phyloP scores from a whole-genome alignment of 2,329 filamentous ascomycete species.

The Colletotrichum kahawae region DNA sequence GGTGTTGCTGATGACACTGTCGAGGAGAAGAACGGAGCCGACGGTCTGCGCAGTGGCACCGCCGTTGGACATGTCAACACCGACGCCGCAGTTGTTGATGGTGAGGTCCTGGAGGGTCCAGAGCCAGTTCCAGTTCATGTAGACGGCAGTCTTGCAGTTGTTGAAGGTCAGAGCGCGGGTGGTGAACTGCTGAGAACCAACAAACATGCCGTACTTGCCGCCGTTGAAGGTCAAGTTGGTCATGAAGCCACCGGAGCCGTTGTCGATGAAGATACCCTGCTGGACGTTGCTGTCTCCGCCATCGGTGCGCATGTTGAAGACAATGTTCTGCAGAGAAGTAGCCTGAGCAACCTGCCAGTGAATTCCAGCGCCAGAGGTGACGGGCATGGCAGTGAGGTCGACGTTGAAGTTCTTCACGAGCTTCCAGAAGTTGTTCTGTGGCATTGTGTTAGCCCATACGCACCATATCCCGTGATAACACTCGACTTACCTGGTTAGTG shows the following conservation, averaged over 20 bases:
- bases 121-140: constrained; percentile 92
- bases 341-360: constrained; percentile 90
- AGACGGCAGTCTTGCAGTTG: constrained; percentile 81
- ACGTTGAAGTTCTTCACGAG: constrained; percentile 84
- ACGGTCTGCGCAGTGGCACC: constrained; percentile 71
- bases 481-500: constrained; percentile 66
- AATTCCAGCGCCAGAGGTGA: constrained; percentile 69
- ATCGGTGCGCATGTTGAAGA: constrained; percentile 78
- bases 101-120: constrained; percentile 80
- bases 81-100: constrained; percentile 77
- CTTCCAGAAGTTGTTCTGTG: constrained; percentile 70
- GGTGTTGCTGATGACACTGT: constrained; percentile 80
- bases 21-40: constrained; percentile 82
- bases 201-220: constrained; percentile 77
- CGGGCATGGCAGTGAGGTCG: constrained; percentile 71
- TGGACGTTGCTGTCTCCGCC: constrained; percentile 69
- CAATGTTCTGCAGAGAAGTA: constrained; percentile 80
- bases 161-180: constrained; percentile 84
- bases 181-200: constrained; percentile 89
- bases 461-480: fast-evolving
- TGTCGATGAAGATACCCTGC: constrained; percentile 84
- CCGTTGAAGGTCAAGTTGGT: constrained; percentile 84
- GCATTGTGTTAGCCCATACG: constrained; percentile 34
- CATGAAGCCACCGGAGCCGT: constrained; percentile 85
- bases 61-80: constrained; percentile 78